Evolutionary conservation across 23 red algal species (phyloP).

Genomic region (Cyanidium caldarium): DNA sequence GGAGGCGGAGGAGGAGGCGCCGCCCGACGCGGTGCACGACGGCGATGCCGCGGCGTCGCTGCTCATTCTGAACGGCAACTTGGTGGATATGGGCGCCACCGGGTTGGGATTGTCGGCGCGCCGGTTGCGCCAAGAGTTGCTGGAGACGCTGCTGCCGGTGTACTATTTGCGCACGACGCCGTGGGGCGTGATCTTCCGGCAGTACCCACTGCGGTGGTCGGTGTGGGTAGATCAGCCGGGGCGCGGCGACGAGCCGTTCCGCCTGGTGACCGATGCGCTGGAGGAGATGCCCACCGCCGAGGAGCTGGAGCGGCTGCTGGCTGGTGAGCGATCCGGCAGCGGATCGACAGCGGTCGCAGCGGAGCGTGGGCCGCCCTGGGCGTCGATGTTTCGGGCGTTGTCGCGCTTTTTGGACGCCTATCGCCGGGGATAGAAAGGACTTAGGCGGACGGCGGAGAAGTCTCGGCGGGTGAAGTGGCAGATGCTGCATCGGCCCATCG

Average conservation of each 20-base stretch:
- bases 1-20: too few relatives aligned
- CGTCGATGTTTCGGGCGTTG: too few relatives aligned
- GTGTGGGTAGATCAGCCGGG: constrained; percentile 29
- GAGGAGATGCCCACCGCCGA: background rate
- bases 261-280: background rate
- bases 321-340: background rate
- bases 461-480: too few relatives aligned
- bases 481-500: too few relatives aligned
- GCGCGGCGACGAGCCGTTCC: background rate
- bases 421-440: too few relatives aligned
- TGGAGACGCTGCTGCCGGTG: constrained; percentile 35
- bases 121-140: constrained; percentile 27
- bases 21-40: too few relatives aligned
- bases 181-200: constrained; percentile 51
- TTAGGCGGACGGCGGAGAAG: too few relatives aligned
- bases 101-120: constrained; percentile 67
- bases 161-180: constrained; percentile 40
- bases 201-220: constrained; percentile 28
- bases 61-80: constrained; percentile 59
- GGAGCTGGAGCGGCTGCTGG: background rate
- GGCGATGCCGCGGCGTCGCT: constrained; percentile 10
- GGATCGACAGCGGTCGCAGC: background rate
- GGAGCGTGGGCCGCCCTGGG: too few relatives aligned
- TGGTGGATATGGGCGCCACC: constrained; percentile 90
- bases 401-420: too few relatives aligned